phyloP scores from a whole-genome alignment of 2,329 filamentous ascomycete genomes.

The Fulvia fulva region DNA sequence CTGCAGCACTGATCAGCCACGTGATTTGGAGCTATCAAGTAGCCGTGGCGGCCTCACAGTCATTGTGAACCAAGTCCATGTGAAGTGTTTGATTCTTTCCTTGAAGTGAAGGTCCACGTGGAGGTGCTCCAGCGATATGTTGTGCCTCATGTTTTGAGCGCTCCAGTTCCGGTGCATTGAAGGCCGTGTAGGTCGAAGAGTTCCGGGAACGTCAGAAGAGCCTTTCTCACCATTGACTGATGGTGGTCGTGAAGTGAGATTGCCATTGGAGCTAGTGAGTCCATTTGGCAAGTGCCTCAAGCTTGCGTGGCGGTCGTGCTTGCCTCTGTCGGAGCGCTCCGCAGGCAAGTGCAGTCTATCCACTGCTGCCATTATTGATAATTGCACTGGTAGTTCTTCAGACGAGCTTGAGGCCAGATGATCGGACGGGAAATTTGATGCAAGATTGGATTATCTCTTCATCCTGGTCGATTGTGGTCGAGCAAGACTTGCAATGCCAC shows the following conservation, averaged over 20 bases:
- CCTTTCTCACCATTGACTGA: background rate
- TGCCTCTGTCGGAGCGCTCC: background rate
- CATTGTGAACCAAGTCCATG: conserved; percentile 76
- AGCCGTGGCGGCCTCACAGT: conserved; percentile 34
- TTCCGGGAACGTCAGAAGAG: background rate
- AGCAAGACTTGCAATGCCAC: background rate
- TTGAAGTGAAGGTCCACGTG: conserved; percentile 44
- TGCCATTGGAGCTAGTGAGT: background rate
- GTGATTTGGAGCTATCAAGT: no score
- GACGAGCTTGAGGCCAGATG: no score
- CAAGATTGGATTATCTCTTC: background rate
- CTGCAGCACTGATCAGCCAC: conserved; percentile 50
- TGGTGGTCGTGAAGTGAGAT: background rate
- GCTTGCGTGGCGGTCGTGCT: background rate
- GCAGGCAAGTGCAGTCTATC: background rate
- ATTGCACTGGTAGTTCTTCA: background rate
- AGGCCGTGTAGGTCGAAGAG: background rate
- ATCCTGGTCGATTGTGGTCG: background rate
- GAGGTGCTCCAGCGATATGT: conserved; percentile 11
- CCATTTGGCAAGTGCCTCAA: no score
- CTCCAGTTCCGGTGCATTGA: conserved; percentile 11
- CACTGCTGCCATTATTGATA: background rate
- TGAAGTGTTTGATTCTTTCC: conserved; percentile 58
- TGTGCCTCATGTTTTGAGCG: conserved; percentile 7
- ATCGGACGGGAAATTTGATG: no score